Evolutionary conservation across 2,329 filamentous ascomycete species (phyloP).

Genomic region (Dryadomyces quercus-mongolicae): DNA sequence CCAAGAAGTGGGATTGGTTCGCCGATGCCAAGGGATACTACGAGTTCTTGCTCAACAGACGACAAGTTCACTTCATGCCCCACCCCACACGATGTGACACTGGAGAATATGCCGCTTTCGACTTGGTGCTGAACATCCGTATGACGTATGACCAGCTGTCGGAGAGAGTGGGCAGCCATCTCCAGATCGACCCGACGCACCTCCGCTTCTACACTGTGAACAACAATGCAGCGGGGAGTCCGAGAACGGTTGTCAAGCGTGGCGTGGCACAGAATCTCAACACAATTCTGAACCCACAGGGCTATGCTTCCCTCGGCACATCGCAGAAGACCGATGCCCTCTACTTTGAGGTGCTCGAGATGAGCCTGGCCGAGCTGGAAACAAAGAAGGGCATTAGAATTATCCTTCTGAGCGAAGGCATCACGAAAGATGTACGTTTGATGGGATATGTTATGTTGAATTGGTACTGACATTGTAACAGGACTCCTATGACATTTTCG

Average conservation of each 20-base stretch:
- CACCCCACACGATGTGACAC: conserved; percentile 44
- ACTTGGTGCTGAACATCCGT: conserved; percentile 71
- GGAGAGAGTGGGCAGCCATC: conserved; percentile 66
- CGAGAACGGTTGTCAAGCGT: conserved; percentile 68
- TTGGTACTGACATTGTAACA: conserved; percentile 23
- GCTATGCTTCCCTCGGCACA: conserved; percentile 56
- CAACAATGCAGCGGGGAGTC: conserved; percentile 53
- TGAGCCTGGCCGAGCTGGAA: conserved; percentile 85
- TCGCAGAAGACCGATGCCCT: conserved; percentile 65
- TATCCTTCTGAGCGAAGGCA: conserved; percentile 76
- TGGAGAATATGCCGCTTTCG: conserved; percentile 54
- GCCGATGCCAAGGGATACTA: conserved; percentile 79
- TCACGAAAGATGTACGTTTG: conserved; percentile 67
- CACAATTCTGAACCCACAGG: conserved; percentile 66
- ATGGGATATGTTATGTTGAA: too few relatives aligned
- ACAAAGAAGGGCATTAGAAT: conserved; percentile 82
- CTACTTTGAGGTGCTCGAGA: conserved; percentile 88
- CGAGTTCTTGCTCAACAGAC: conserved; percentile 80
- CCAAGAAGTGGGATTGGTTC: conserved; percentile 36
- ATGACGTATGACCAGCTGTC: conserved; percentile 82
- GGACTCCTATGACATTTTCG: conserved; percentile 72
- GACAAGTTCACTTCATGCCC: conserved; percentile 66
- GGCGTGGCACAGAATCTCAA: conserved; percentile 57
- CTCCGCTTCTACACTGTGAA: conserved; percentile 86
- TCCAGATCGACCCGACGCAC: conserved; percentile 72